Base-by-base conservation (phyloP, 75 land plant species). In the Selaginella tamariscina region DNA sequence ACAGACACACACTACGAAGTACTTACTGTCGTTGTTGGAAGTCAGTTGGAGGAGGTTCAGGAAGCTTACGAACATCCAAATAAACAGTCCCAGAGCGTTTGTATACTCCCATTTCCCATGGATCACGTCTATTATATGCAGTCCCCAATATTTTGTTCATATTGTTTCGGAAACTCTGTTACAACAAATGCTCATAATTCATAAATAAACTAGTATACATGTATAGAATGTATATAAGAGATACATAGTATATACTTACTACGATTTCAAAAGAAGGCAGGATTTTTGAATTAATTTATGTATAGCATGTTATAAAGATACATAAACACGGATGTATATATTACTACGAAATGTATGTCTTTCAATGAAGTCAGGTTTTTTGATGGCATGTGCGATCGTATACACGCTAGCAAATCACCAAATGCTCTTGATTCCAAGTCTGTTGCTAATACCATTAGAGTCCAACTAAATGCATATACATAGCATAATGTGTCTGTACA, bases 21-120 rank as follows among this genome's bases (percentile, higher is more conserved):
- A 18, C 30, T 23, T 74, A 90, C 96, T 82, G 87, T 70, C 84
- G 72, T 30, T 82, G 85, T 27, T 87, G 93, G 23, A 79, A 28
- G 22, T 95, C 89, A 74, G 70, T 78, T 64, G 79, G 83, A 56
- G 88, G 87, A 29, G 80, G 78, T 75, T 95, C 97, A 22, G 92
- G 92, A 31, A 85, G 75, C 56, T 87, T 95, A 65, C 85, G 99
- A 30, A 90, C 96, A 80, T 95, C 89, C 68, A 95, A 88, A 77
- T 95, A 95, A 11, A 95, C 84, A 32, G 89, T 89, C 20, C 89
- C 89, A 31, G 77, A 74, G 33, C 99, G 80, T 56, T 87, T 95
- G 28, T 95, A 92, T 63, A 95, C 99, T 20, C 99, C 99, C 99
- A 95, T 95, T 69, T 85, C 96, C 99, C 99, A 95, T 56, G 91